Evolutionary conservation across 164 flowering plant genomes (phyloP), one percentile per base, ranked within the genome.

Genomic region (Umbellularia californica): DNA sequence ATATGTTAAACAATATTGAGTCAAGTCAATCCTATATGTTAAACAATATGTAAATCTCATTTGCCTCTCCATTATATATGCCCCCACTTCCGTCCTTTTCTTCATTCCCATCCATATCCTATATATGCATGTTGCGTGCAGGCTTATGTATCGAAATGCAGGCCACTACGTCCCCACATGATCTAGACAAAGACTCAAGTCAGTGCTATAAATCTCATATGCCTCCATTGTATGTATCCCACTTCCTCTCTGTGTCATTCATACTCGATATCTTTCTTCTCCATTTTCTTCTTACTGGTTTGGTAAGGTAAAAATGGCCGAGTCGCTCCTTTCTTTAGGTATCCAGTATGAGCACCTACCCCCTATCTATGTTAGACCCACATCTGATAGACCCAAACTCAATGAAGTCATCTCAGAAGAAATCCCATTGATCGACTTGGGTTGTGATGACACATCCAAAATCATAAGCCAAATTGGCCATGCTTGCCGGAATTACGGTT

Each of bases 361-460:
- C 5, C 71, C 67, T 15, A 70, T 80, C 65, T 92, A 88, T 67
- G 55, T 89, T 69, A 67, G 97, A 17, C 88, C 92, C 2, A 89
- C 79, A 71, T 85, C 90, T 3, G 92, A 92, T 10, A 75, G 97
- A 6, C 97, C 97, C 15, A 81, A 77, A 3, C 84, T 90, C 17
- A 80, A 85, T 0, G 88, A 89, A 65, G 91, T 90, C 6, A 17
- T 69, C 22, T 71, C 0, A 79, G 85, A 82, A 9, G 65, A 87
- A 60, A 82, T 90, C 23, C 92, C 95, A 2, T 60, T 90, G 9
- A 80, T 90, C 60, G 89, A 88, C 74, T 76, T 92, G 69, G 86
- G 81, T 22, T 65, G 75, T 4, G 35, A 55, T 0, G 87, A 90
- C 63, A 73, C 77, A 68, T 0, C 58, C 67, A 55, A 74, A 24